Evolutionary conservation across 805 yeast genomes (phyloP).

Genomic region (Kazachstania psychrophila): DNA sequence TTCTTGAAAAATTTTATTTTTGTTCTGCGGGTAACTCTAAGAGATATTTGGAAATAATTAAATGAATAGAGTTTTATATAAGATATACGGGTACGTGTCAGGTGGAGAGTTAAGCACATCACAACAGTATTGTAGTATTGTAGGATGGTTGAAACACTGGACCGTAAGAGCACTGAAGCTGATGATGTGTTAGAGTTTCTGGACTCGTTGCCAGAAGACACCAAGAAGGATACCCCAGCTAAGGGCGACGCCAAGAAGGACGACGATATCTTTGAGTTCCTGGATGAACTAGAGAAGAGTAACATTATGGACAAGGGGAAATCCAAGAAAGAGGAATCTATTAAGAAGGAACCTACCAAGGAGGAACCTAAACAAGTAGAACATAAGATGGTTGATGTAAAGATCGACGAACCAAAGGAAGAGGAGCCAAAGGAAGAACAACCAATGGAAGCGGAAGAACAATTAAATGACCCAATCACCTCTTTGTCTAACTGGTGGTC

Average conservation of each 20-base stretch:
- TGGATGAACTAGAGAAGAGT: constrained; percentile 63
- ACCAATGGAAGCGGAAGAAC: constrained; percentile 14
- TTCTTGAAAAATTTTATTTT: too few species aligned
- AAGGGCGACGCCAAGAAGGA: constrained; percentile 12
- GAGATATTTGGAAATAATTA: too few species aligned
- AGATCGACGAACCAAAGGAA: constrained; percentile 7
- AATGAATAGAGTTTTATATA: too few species aligned
- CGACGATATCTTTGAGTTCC: constrained; percentile 35
- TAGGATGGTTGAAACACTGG: too few species aligned
- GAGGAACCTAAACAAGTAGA: constrained; percentile 8
- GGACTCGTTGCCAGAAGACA: constrained; percentile 62
- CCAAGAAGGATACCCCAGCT: constrained; percentile 18
- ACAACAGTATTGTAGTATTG: too few species aligned
- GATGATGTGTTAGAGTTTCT: constrained; percentile 74
- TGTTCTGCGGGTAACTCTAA: too few species aligned
- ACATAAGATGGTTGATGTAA: constrained; percentile 8
- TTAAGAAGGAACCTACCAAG: constrained; percentile 8
- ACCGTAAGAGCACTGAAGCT: constrained; percentile 39
- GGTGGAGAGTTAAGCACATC: neutral
- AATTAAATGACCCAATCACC: constrained; percentile 49
- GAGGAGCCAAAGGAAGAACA: constrained; percentile 20
- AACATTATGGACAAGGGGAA: constrained; percentile 40
- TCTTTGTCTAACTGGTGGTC: constrained; percentile 71
- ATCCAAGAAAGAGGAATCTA: constrained; percentile 11
- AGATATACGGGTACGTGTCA: too few species aligned